Base-by-base conservation (phyloP, 306 rosid genomes). In the Rosa persica region DNA sequence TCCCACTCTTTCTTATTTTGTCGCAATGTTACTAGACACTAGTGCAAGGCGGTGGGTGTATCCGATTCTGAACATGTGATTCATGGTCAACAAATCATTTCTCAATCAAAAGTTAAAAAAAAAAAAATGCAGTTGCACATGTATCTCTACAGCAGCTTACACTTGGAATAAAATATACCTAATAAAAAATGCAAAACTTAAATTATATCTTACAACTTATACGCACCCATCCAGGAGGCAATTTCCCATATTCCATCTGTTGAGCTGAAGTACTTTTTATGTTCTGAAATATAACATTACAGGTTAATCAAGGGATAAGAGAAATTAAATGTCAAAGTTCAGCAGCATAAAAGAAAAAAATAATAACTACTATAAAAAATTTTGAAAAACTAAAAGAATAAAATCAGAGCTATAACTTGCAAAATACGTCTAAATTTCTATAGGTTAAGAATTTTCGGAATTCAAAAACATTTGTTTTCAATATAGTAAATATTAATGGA, bases 181-280 rank as follows among this genome's bases (percentile, higher is more conserved):
- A 38, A 60, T 23, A 27, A 58, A 67, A 47, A 49, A 13, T 25
- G 40, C 39, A 17, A 79, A 58, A 74, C 54, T 40, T 60, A 15
- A 68, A 64, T 81, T 65, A 52, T 64, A 44, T 72, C 78, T 42
- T 55, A 48, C 47, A 80, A 78, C 60, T 69, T 74, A 74, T 77
- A 89, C 96, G 48, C 77, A 94, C 98, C 98, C 98, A 94, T 88
- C 92, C 95, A 30, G 81, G 73, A 85, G 87, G 91, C 84, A 92
- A 82, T 70, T 80, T 86, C 70, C 82, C 84, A 66, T 82, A 78
- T 76, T 82, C 89, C 60, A 30, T 70, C 44, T 15, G 81, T 81
- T 82, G 87, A 80, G 80, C 81, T 77, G 93, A 81, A 72, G 77
- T 44, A 58, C 75, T 83, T 43, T 83, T 88, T 60, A 67, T 60